Evolutionary conservation across 805 yeast species (phyloP), one percentile per base, ranked within the genome.

Genomic region (Alloascoidea hylecoeti): DNA sequence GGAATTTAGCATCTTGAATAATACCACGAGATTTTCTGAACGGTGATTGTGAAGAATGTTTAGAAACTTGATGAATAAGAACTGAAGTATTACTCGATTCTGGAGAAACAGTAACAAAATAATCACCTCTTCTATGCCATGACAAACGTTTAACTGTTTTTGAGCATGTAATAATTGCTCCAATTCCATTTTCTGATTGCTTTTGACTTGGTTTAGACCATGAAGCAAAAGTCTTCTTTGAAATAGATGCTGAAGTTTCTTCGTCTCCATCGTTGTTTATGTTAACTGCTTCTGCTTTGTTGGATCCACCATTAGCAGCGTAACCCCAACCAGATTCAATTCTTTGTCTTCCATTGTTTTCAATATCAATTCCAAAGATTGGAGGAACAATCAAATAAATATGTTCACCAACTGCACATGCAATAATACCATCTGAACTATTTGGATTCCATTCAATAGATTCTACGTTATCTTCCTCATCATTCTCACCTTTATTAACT

Each of bases 61-160:
- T 85, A 3, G 96, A 85, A 37, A 92, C 61, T 64, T 92, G 97
- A 60, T 92, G 98, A 46, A 92, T 85, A 43, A 92, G 66, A 33
- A 92, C 95, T 4, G 97, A 78, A 6, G 88, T 72, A 53, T 85
- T 77, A 39, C 82, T 84, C 38, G 85, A 80, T 38, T 84, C 92
- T 38, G 97, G 96, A n/a, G 95, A 77, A n/a, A 85, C 94, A 3
- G 94, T 78, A 45, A 89, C 95, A 49, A 92, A 83, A 56, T 92
- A 92, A 63, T 92, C 98, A 50, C 98, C 98, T 53, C 82, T 81
- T 57, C 96, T 71, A 58, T 92, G 98, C 98, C 98, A 92, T 46
- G 95, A 72, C 16, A 92, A 47, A 52, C 76, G 78, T 59, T 84
- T 86, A 44, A 89, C 73, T 0, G 82, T 70, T 50, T 68, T 70